Evolutionary conservation across 2,329 filamentous ascomycete species (phyloP).

Genomic region (Bimuria novae-zelandiae): DNA sequence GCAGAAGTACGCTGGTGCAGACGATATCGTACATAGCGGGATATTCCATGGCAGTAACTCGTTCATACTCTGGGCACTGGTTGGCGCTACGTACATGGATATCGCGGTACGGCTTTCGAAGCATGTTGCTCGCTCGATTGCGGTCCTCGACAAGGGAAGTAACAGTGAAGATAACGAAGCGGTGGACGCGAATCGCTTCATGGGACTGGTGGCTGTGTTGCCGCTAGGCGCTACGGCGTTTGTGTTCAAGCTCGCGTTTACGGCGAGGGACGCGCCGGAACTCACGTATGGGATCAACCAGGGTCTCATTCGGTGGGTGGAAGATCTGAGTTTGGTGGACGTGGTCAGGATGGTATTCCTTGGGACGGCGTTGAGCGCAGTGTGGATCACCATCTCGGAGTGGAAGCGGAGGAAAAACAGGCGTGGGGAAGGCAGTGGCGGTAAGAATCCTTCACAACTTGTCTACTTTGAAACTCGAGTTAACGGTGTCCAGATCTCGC

Average conservation of each 20-base stretch:
- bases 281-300: constrained; percentile 54
- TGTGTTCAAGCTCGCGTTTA: constrained; percentile 89
- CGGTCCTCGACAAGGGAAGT: constrained; percentile 24
- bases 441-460: constrained; percentile 20
- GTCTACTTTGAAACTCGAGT: not conserved
- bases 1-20: constrained; percentile 90
- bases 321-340: constrained; percentile 32
- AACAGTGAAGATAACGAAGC: constrained; percentile 26
- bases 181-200: constrained; percentile 35
- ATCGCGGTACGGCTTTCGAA: constrained; percentile 54
- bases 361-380: constrained; percentile 36
- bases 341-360: constrained; percentile 45
- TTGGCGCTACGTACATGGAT: constrained; percentile 71
- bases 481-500: constrained; percentile 46
- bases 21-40: constrained; percentile 76
- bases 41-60: constrained; percentile 55
- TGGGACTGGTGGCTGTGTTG: constrained; percentile 38
- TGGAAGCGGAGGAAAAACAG: constrained; percentile 28
- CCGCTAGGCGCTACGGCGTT: constrained; percentile 63
- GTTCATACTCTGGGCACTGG: constrained; percentile 71
- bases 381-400: constrained; percentile 36
- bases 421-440: constrained; percentile 26
- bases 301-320: constrained; percentile 56
- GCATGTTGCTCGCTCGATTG: constrained; percentile 35
- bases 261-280: constrained; percentile 84